Evolutionary conservation across 148 eudicot genomes (phyloP), one percentile per base, ranked within the genome.

Genomic region (Polygonum maritimum): DNA sequence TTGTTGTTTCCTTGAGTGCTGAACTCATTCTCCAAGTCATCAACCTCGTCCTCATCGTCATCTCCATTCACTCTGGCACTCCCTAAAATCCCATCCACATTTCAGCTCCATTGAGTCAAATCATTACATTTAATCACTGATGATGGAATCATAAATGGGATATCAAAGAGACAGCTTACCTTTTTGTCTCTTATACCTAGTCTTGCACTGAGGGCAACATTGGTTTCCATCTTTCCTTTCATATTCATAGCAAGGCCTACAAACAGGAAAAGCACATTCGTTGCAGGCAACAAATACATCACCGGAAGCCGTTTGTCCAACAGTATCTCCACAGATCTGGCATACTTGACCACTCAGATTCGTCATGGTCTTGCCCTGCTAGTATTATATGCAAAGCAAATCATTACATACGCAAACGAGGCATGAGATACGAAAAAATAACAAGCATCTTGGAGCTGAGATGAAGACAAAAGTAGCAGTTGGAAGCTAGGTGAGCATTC

Each of bases 1-100:
- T 85, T 86, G 80, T 77, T 84, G 76, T 86, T 84, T 77, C 83
- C 92, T 79, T 86, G 86, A 36, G 82, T 41, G 77, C 88, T 82
- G 57, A 94, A 94, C 82, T 94, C 98, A 77, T 92, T 94, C 75
- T 94, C 98, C 65, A 94, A 69, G 85, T 94, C 98, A 84, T 94
- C 98, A 80, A 84, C 81, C 82, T 88, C 98, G 77, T 95, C 98
- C 85, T 95, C 98, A 47, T 95, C 98, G 51, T 95, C 98, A 80
- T 91, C 96, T 78, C 92, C 96, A 16, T 86, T 79, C 82, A 91
- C 92, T 76, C 96, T 80, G 73, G 89, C 83, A 80, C 96, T 86
- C 81, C 96, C 96, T 91, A 81, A 70, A 21, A 18, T 41, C 52
- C 31, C 71, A 79, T 7, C 51, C 75, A 70, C 11, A 16, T 9